Conservation (phyloP, 768 basidiomycete genomes). For the Mycena floridula region DNA sequence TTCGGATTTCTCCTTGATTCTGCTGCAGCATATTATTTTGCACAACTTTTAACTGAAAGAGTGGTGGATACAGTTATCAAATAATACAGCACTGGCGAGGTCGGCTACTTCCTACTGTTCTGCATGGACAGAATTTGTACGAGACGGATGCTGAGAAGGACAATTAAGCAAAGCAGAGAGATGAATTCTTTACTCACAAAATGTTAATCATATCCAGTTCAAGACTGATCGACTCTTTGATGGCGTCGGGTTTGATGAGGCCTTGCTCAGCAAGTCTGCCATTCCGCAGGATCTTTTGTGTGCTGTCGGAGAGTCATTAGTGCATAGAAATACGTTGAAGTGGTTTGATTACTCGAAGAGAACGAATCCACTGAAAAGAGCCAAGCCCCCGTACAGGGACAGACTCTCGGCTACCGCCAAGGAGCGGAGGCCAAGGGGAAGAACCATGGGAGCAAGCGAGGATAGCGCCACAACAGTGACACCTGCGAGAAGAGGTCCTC, state of each 20-base stretch:
- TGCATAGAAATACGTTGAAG: background rate
- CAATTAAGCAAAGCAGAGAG: background rate
- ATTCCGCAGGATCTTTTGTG: constrained; percentile 78
- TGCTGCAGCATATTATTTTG: no score
- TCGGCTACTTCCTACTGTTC: constrained; percentile 45
- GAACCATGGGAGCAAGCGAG: constrained; percentile 82
- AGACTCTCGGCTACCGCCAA: constrained; percentile 74
- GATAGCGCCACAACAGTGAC: constrained; percentile 83
- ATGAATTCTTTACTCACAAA: constrained; percentile 45
- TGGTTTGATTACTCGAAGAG: constrained; percentile 65
- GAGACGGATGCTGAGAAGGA: constrained; percentile 55
- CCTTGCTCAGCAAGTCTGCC: constrained; percentile 71
- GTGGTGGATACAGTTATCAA: constrained; percentile 1
- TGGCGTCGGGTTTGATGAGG: constrained; percentile 59
- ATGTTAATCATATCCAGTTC: constrained; percentile 90
- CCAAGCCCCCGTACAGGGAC: constrained; percentile 82
- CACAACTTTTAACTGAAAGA: background rate
- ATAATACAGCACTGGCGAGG: background rate
- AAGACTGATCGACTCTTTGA: constrained; percentile 71
- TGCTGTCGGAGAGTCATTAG: constrained; percentile 31
- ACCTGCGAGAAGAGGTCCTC: constrained; percentile 83
- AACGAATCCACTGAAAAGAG: constrained; percentile 82
- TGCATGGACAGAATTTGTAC: constrained; percentile 77
- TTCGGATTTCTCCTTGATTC: no score
- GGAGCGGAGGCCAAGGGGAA: constrained; percentile 76